phyloP scores from a whole-genome alignment of 2,329 filamentous ascomycete species.

The Ilyonectria mors-panacis region DNA sequence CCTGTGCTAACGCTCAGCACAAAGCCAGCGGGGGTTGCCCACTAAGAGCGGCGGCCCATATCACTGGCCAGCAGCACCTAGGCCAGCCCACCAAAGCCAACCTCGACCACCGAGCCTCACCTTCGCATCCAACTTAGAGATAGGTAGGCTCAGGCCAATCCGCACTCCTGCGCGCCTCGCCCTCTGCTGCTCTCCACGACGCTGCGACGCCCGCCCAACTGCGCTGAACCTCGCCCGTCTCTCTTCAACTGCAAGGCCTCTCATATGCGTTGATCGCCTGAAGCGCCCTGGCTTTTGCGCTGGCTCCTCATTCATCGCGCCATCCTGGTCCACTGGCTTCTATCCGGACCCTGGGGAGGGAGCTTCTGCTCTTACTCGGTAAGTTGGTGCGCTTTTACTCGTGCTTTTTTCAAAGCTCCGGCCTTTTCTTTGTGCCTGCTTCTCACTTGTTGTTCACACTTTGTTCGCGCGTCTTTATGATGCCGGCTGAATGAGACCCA shows the following conservation, averaged over 20 bases:
- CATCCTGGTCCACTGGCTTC: constrained; percentile 21
- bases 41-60: constrained; percentile 17
- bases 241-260: constrained; percentile 8
- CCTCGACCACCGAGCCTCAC: constrained; percentile 33
- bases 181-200: constrained; percentile 15
- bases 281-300: constrained; percentile 7
- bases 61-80: constrained; percentile 23
- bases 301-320: constrained; percentile 20
- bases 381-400: constrained; percentile 12
- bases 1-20: constrained; percentile 1
- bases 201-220: constrained; percentile 8
- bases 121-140: constrained; percentile 35
- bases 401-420: not conserved
- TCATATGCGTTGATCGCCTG: constrained; percentile 24
- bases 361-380: constrained; percentile 19
- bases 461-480: constrained; percentile 3
- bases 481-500: not conserved
- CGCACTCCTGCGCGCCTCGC: constrained; percentile 19
- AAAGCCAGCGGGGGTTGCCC: constrained; percentile 11
- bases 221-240: not conserved
- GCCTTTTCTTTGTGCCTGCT: constrained; percentile 1
- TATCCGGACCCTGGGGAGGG: not conserved
- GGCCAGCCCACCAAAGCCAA: constrained; percentile 26
- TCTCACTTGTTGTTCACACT: not conserved
- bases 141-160: constrained; percentile 28